Percentiles rank a stretch among this genome's conserved stretches.
phyloP scores from a whole-genome alignment of 768 basidiomycete genomes.

The Tylopilus plumbeoviolaceoides region DNA sequence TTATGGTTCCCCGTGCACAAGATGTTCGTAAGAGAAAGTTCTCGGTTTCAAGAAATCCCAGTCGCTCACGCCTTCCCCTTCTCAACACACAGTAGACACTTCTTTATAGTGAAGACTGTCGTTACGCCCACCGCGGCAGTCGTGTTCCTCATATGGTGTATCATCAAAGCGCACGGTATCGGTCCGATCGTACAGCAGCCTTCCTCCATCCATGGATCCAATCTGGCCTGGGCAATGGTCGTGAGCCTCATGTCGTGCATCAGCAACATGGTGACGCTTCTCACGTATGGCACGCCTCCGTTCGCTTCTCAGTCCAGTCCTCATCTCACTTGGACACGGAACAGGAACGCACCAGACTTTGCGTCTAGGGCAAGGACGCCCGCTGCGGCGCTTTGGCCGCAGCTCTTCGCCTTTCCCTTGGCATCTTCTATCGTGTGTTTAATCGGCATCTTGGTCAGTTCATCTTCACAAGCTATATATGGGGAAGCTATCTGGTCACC shows the following conservation, averaged over 20 bases:
- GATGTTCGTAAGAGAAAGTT: conserved; percentile 45
- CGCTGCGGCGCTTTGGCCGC: conserved; percentile 57
- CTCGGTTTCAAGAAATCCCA: not conserved
- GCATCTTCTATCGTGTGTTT: conserved; percentile 73
- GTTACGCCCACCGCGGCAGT: conserved; percentile 68
- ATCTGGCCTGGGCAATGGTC: conserved; percentile 74
- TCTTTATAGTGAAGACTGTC: conserved; percentile 77
- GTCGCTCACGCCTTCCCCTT: conserved; percentile 3
- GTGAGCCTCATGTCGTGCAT: conserved; percentile 72
- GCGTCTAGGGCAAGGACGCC: conserved; percentile 58
- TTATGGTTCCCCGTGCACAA: conserved; percentile 84
- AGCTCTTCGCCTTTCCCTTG: conserved; percentile 67
- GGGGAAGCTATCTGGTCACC: conserved; percentile 79
- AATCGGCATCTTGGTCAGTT: conserved; percentile 78
- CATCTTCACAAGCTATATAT: conserved; percentile 70
- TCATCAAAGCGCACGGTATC: conserved; percentile 72
- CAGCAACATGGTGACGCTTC: conserved; percentile 73
- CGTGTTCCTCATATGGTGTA: conserved; percentile 74
- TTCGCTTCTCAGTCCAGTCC: conserved; percentile 1
- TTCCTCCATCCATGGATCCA: conserved; percentile 54
- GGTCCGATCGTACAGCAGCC: conserved; percentile 71
- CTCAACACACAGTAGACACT: conserved; percentile 49
- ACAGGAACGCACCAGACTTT: conserved; percentile 73
- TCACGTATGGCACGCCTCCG: conserved; percentile 44
- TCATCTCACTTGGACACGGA: conserved; percentile 15